Evolutionary conservation across 2,329 filamentous ascomycete genomes (phyloP), one percentile per base, ranked within the genome.

Genomic region (Neofusicoccum ribis): DNA sequence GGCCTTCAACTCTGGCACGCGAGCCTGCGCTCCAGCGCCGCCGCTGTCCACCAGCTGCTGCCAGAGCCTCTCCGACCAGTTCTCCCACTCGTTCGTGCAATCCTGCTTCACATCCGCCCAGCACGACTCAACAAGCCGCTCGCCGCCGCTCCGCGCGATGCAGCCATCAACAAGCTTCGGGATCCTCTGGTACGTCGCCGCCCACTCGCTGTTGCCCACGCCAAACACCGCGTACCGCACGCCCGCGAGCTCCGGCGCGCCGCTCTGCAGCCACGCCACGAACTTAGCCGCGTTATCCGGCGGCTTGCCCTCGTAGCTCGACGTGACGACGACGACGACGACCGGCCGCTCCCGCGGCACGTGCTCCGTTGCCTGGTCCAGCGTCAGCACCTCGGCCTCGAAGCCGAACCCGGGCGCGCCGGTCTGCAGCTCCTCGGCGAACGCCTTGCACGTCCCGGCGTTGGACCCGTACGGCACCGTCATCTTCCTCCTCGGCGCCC

Each of bases 391-490:
- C 3, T 69, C 31, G 5, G 86, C 85, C 3, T 73, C 76, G 74
- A 88, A 92, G 0, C 90, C 90, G 69, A 86, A 86, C 3, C 75
- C 74, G 1, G 79, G 70, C 0, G 89, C 89, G 70, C 87, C 84
- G 8, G 82, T 80, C 0, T 87, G 88, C 11, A 92, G 74, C 34
- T 85, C 81, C 67, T 89, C 84, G 0, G 90, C 87, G 51, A 92
- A 82, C 1, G 87, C 82, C 74, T 92, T 88, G 73, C 90, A 93
- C 1, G 90, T 93, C 0, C 90, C 90, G 1, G 86, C 88, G 72
- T 92, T 91, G 17, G 88, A 90, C 2, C 91, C 91, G 71, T 91
- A 93, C 49, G 88, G 84, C 20, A 93, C 84, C n/a, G 84, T 84
- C 68, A 93, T 79, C 1, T 82, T 80, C 68, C 82, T 61, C 37